Evolutionary conservation across 495 filamentous ascomycete species (phyloP), one percentile per base, ranked within the genome.

Genomic region (Xylaria scruposa): DNA sequence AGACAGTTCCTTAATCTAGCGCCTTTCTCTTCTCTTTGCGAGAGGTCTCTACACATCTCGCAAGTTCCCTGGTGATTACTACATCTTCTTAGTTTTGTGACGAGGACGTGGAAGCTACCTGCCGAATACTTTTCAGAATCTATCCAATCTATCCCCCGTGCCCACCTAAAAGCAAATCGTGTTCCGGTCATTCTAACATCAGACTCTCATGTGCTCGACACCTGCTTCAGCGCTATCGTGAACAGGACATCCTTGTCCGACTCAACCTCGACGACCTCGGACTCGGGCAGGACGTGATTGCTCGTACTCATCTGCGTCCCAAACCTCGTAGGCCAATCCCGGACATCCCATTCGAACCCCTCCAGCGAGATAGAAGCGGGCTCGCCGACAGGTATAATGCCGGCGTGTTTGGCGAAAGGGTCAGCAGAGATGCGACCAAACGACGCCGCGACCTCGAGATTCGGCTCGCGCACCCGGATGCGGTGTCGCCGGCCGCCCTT

Each of bases 291-390:
- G 36, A 97, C 88, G 76, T 95, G 92, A 82, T 99, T 99, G 80
- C 96, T 99, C 58, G 96, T 98, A 76, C 94, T 97, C 72, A 99
- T 81, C 75, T 91, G 89, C 0, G 90, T 90, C 0, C 95, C 96
- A 80, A 98, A 94, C 74, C 88, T 85, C 0, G 94, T 97, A 71
- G 85, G 80, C 92, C 94, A 95, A 67, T 92, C 83, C 69, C 85
- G 72, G 1, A 99, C 91, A 81, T 99, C 93, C 95, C 96, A 99
- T 76, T 95, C 90, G 56, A 99, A 83, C 0, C 96, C 96, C 0
- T 82, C 79, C 0, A 94, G 97, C 3, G 88, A 92, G 72, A 99
- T 92, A 3, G 85, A 71, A 47, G 92, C 89, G 5, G 90, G 89
- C 29, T 90, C 90, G 40, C 88, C 91, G 21, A 98, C 79, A 0